phyloP scores from a whole-genome alignment of 257 asterid genomes.

The Solanum habrochaites region DNA sequence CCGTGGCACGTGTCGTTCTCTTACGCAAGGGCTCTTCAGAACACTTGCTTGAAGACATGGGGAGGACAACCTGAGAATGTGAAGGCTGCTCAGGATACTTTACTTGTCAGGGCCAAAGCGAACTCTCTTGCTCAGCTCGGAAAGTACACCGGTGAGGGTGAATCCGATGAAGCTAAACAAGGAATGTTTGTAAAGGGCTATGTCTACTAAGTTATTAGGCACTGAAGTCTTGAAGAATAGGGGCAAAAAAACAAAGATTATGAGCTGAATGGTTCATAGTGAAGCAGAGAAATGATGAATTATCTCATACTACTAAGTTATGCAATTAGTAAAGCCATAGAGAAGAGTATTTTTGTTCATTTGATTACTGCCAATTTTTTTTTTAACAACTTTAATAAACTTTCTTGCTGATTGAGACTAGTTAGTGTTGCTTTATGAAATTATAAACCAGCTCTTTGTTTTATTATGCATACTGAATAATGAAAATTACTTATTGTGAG shows the following conservation, averaged over 20 bases:
- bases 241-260: neutral
- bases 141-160: constrained; percentile 63
- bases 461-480: neutral
- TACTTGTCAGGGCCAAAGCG: constrained; percentile 57
- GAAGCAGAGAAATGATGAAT: neutral
- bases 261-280: constrained; percentile 1
- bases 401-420: neutral
- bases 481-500: neutral
- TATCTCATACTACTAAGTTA: neutral
- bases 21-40: constrained; percentile 68
- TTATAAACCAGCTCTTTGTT: neutral
- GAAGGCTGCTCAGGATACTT: constrained; percentile 48
- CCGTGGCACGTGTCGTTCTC: constrained; percentile 82
- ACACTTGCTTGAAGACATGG: constrained; percentile 76
- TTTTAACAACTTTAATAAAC: neutral
- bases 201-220: constrained; percentile 27
- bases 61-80: constrained; percentile 61
- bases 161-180: constrained; percentile 68
- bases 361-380: neutral
- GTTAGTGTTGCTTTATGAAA: neutral
- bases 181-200: constrained; percentile 73
- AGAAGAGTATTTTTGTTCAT: constrained; percentile 17
- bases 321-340: neutral
- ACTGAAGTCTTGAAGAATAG: neutral
- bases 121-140: constrained; percentile 82